These are phyloP conservation scores for Hygrophila difformis DNA, from an alignment of 257 asterid genomes.

Conservation along the genomic window DNA sequence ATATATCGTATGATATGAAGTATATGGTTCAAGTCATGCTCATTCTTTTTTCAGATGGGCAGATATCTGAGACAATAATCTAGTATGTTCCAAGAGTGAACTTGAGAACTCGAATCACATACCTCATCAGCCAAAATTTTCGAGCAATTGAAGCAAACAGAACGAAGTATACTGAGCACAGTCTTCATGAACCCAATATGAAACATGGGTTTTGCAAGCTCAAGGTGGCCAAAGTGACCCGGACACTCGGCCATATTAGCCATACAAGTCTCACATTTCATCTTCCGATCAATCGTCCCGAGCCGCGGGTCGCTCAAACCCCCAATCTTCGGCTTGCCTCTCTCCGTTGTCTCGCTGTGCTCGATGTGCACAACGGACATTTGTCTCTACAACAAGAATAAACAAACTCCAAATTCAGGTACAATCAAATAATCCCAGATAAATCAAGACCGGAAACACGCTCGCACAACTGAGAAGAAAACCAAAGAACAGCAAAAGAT, in stretches of 20 bases:
- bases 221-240: conserved; percentile 97
- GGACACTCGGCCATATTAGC: conserved; percentile 98
- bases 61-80: neutral
- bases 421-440: neutral
- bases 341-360: conserved; percentile 91
- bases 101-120: conserved; percentile 9
- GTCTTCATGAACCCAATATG: conserved; percentile 93
- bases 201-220: conserved; percentile 97
- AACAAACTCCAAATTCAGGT: neutral
- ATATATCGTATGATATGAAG: too few species aligned
- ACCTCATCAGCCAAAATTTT: conserved; percentile 93
- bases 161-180: conserved; percentile 76
- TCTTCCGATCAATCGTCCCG: conserved; percentile 91
- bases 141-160: conserved; percentile 98
- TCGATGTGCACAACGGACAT: conserved; percentile 97
- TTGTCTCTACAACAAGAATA: conserved; percentile 62
- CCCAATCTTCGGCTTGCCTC: conserved; percentile 92
- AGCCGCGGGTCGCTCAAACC: conserved; percentile 85
- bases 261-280: conserved; percentile 99
- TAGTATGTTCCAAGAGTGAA: conserved; percentile 1
- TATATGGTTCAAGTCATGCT: too few species aligned
- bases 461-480: too few species aligned
- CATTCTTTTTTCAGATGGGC: neutral
- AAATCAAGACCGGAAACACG: too few species aligned
- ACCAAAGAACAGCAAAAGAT: neutral